phyloP scores from a whole-genome alignment of 2,329 filamentous ascomycete species.

The Colletotrichum limetticola region DNA sequence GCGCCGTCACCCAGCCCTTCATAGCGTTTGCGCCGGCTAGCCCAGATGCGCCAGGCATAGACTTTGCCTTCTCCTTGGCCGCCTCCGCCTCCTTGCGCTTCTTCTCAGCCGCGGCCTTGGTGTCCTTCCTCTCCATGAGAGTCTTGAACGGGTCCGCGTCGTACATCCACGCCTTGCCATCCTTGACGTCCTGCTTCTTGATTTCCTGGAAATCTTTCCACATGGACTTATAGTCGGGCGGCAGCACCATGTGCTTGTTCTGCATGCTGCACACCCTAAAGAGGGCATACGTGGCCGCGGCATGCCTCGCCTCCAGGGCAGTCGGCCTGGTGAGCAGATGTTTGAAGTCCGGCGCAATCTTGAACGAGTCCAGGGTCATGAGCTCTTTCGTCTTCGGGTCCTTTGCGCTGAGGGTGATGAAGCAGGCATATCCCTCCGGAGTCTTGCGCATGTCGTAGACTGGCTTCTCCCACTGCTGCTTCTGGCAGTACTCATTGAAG shows the following conservation, averaged over 20 bases:
- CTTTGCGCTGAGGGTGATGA: constrained; percentile 79
- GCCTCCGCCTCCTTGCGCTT: constrained; percentile 78
- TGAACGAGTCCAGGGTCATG: constrained; percentile 81
- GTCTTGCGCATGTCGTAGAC: constrained; percentile 87
- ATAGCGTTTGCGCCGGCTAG: constrained; percentile 61
- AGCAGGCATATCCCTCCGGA: constrained; percentile 79
- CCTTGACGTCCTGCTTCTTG: constrained; percentile 83
- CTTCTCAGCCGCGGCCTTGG: constrained; percentile 80
- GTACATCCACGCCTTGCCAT: constrained; percentile 88
- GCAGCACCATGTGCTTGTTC: constrained; percentile 94
- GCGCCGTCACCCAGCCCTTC: constrained; percentile 84
- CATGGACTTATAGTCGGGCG: constrained; percentile 86
- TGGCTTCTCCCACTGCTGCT: constrained; percentile 93
- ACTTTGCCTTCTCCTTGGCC: constrained; percentile 74
- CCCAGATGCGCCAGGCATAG: constrained; percentile 68
- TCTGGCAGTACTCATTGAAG: constrained; percentile 93
- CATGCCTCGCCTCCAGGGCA: constrained; percentile 90
- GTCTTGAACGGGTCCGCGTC: constrained; percentile 93
- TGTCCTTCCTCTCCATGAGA: constrained; percentile 81
- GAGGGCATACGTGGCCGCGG: constrained; percentile 89
- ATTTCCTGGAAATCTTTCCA: constrained; percentile 92
- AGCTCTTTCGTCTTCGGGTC: constrained; percentile 87
- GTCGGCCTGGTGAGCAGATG: constrained; percentile 81
- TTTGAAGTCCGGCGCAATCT: constrained; percentile 80
- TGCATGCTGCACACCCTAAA: constrained; percentile 95